Percentiles rank a stretch among this genome's conserved stretches.
These are phyloP conservation scores for Solanum piurae DNA, from an alignment of 257 asterid species.

Conservation along the genomic window DNA sequence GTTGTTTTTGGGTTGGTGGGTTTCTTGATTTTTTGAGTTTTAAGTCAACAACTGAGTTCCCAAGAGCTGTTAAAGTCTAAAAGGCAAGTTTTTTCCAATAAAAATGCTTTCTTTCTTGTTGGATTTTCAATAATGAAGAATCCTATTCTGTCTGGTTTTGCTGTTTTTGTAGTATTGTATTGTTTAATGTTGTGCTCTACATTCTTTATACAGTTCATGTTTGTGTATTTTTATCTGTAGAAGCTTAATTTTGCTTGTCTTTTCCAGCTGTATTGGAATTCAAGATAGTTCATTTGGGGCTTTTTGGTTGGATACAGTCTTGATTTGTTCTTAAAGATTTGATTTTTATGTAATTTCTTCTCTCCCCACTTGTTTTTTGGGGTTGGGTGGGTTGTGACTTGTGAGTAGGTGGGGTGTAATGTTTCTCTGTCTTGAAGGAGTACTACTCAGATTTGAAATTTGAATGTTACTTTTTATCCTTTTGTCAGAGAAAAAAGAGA, in stretches of 20 bases:
- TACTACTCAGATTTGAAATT: slow-evolving; percentile 17
- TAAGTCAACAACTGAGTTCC: not conserved
- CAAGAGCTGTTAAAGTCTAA: not conserved
- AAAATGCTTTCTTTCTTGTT: not conserved
- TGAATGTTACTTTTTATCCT: slow-evolving; percentile 13
- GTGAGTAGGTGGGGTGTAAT: not conserved
- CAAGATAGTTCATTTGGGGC: not conserved
- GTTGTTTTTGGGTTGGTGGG: slow-evolving; percentile 1
- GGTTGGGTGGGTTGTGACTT: not conserved
- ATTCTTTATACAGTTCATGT: not conserved
- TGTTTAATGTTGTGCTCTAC: not conserved
- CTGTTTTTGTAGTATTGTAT: not conserved
- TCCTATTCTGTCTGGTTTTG: not conserved
- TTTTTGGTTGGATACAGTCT: not conserved
- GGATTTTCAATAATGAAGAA: not conserved
- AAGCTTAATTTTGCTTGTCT: not conserved
- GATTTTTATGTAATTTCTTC: not conserved
- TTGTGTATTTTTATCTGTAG: not conserved
- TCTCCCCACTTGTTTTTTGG: not conserved
- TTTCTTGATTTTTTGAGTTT: not conserved
- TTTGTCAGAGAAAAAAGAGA: slow-evolving; percentile 33
- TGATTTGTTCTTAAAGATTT: not conserved
- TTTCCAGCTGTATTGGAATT: not conserved
- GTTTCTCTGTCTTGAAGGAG: slow-evolving; percentile 6
- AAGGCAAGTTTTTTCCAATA: not conserved